A percentile compares a stretch with the other conserved stretches of the same genome.
Evolutionary conservation across 257 asterid genomes (phyloP).

Genomic region (Coffea eugenioides): DNA sequence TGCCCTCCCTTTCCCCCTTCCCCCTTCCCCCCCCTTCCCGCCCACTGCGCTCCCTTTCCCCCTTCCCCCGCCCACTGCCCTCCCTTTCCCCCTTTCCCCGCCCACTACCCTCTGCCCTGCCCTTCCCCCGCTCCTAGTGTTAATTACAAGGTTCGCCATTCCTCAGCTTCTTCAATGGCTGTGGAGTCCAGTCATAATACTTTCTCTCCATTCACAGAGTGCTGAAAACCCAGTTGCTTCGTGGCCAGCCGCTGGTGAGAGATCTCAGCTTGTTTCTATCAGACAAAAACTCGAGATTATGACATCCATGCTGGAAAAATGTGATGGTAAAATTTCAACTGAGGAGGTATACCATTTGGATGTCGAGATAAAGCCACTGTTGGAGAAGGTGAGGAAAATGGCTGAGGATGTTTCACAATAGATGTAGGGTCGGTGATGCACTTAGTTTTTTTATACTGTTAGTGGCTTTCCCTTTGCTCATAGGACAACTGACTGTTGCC

Average conservation of each 20-base stretch:
- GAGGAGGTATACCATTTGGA: constrained; percentile 33
- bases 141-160: constrained; percentile 31
- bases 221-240: constrained; percentile 20
- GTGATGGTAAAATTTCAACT: constrained; percentile 29
- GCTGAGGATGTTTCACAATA: constrained; percentile 19
- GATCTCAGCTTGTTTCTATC: constrained; percentile 23
- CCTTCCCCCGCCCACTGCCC: too few species aligned
- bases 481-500: not conserved
- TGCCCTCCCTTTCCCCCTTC: too few species aligned
- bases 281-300: constrained; percentile 27
- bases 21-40: too few species aligned
- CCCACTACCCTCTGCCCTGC: too few species aligned
- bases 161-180: constrained; percentile 23
- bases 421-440: not conserved
- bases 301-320: constrained; percentile 32
- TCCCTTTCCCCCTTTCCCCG: too few species aligned
- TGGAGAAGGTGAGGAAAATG: constrained; percentile 35
- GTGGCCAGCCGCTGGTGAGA: constrained; percentile 23
- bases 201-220: not conserved
- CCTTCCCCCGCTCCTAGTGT: constrained; percentile 20
- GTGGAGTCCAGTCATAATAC: constrained; percentile 19
- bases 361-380: constrained; percentile 30
- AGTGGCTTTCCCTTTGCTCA: not conserved
- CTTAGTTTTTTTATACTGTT: not conserved
- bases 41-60: too few species aligned